These are phyloP conservation scores for Leccinellum albellum DNA, from an alignment of 768 basidiomycete genomes.

Conservation along the genomic window DNA sequence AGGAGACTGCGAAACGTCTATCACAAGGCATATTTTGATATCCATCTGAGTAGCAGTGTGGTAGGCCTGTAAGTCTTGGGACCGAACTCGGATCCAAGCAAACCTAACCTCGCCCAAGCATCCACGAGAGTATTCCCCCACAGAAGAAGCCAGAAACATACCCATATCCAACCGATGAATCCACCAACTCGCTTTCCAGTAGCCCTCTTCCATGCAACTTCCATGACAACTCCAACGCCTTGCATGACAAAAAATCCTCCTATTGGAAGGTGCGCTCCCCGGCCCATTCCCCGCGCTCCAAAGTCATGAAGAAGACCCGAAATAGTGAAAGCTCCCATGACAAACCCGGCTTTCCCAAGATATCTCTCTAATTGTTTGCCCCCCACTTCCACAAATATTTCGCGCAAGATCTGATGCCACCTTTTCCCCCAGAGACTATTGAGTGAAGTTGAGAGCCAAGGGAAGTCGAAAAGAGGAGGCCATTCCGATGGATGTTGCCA, in stretches of 20 bases:
- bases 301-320: slow-evolving; percentile 61
- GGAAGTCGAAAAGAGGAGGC: slow-evolving; percentile 60
- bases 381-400: slow-evolving; percentile 52
- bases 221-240: slow-evolving; percentile 49
- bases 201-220: slow-evolving; percentile 40
- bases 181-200: slow-evolving; percentile 51
- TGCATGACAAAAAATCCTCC: slow-evolving; percentile 56
- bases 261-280: slow-evolving; percentile 40
- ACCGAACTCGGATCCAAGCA: slow-evolving; percentile 14
- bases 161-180: slow-evolving; percentile 50
- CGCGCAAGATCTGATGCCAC: slow-evolving; percentile 72
- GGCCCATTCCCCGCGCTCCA: slow-evolving; percentile 55
- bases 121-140: slow-evolving; percentile 51
- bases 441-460: slow-evolving; percentile 58
- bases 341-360: slow-evolving; percentile 44
- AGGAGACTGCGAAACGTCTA: background rate
- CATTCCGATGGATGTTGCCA: slow-evolving; percentile 49
- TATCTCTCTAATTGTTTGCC: slow-evolving; percentile 39
- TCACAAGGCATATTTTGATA: background rate
- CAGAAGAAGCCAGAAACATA: slow-evolving; percentile 40
- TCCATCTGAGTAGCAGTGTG: slow-evolving; percentile 11
- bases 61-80: slow-evolving; percentile 20
- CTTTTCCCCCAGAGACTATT: slow-evolving; percentile 55
- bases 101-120: slow-evolving; percentile 28
- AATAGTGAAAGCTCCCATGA: slow-evolving; percentile 56